Evolutionary conservation across 345 rosid genomes (phyloP).

Genomic region (Rhodamnia argentea): DNA sequence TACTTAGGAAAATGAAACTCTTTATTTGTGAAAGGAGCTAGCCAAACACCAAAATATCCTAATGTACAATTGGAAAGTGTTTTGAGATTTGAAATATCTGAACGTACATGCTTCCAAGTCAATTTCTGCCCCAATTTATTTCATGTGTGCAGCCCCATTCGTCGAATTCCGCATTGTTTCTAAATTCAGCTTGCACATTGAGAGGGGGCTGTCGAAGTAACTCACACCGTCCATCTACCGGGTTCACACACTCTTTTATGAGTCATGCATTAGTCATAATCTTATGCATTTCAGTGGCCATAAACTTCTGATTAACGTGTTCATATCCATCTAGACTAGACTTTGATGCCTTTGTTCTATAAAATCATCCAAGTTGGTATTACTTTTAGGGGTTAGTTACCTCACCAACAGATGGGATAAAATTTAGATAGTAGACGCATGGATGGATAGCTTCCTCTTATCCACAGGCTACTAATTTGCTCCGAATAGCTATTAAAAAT

Average conservation of each 20-base stretch:
- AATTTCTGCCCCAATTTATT: too few relatives aligned
- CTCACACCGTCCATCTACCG: too few relatives aligned
- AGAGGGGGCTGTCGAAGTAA: too few relatives aligned
- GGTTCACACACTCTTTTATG: background rate
- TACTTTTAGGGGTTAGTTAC: background rate
- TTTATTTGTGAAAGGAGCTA: too few relatives aligned
- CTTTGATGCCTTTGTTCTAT: background rate
- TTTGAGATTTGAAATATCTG: too few relatives aligned
- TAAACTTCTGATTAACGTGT: background rate
- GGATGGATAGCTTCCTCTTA: background rate
- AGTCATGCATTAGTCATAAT: background rate
- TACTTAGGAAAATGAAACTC: too few relatives aligned
- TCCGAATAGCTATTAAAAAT: background rate
- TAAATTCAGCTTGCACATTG: too few relatives aligned
- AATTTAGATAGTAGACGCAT: background rate
- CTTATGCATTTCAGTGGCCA: background rate
- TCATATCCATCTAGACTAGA: background rate
- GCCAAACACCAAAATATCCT: too few relatives aligned
- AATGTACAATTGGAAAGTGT: too few relatives aligned
- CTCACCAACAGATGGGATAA: background rate
- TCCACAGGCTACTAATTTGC: background rate
- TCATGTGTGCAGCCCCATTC: too few relatives aligned
- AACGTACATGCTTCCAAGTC: too few relatives aligned
- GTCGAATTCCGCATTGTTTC: too few relatives aligned
- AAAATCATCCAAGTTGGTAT: background rate